Evolutionary conservation across 2,329 filamentous ascomycete genomes (phyloP).

Genomic region (Aspergillus sp.): DNA sequence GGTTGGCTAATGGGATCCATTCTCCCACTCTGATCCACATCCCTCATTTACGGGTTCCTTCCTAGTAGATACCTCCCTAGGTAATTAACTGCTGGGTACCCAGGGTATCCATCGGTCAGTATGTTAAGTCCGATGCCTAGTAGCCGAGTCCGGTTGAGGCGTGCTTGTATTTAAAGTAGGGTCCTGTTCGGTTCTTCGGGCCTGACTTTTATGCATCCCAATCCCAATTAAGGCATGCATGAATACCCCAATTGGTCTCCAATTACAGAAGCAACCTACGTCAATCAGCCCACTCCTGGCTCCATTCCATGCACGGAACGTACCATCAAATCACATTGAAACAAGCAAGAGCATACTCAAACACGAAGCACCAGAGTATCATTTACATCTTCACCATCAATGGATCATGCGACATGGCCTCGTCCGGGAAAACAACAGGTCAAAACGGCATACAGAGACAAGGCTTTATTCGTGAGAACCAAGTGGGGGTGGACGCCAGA

Average conservation of each 20-base stretch:
- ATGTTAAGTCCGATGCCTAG: too few relatives aligned
- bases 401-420: conserved; percentile 26
- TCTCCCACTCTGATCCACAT: conserved; percentile 1
- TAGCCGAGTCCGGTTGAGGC: too few relatives aligned
- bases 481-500: conserved; percentile 30
- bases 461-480: conserved; percentile 30
- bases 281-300: too few relatives aligned
- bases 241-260: background rate
- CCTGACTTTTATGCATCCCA: too few relatives aligned
- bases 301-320: conserved; percentile 11
- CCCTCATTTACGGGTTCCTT: background rate
- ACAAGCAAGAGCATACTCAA: conserved; percentile 28
- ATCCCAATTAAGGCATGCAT: too few relatives aligned
- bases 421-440: conserved; percentile 20
- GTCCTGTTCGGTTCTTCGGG: background rate
- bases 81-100: background rate
- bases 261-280: background rate
- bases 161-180: too few relatives aligned
- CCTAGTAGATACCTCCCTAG: background rate
- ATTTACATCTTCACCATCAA: conserved; percentile 43
- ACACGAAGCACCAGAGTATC: conserved; percentile 41
- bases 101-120: too few relatives aligned
- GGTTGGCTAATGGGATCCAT: conserved; percentile 13
- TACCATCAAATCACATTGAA: conserved; percentile 10
- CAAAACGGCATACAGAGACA: conserved; percentile 23